Base-by-base conservation (phyloP, 192 early-diverging fungal genomes). In the Coemansia erecta region DNA sequence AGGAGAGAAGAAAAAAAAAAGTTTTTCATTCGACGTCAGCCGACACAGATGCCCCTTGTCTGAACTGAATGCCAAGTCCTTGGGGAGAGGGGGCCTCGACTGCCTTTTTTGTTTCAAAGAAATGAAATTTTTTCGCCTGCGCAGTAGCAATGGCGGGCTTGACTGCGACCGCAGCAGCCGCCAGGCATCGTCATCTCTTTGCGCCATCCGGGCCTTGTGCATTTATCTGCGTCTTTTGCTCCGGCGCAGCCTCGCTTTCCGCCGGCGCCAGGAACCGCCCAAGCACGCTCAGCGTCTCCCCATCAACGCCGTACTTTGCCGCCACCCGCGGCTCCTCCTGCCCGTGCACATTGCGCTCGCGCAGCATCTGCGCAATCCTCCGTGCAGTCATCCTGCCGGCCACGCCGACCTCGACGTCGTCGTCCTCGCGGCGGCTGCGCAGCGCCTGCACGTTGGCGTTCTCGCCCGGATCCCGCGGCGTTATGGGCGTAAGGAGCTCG, bases 371-470 rank as follows among this genome's bases (percentile, higher is more conserved):
- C 15, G 45, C 14, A 17, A 66, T 39, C 31, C 62, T 33, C 43
- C 26, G 13, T 21, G 63, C 65, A 15, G 56, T 50, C 7, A 63
- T 8, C 10, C 67, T 58, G n/a, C 48, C 55, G 9, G 18, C 11
- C 15, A n/a, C 54, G 15, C 58, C 51, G 4, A 54, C 54, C 19
- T 62, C 51, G 4, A 54, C 15, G 6, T 63, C 64, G 28, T 51
- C 51, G 11, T 58, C 56, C 7, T 58, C 51, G 35, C 60, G 40
- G 13, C 73, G 33, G 61, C 63, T 58, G 4, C 63, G 50, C 56
- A 77, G 61, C 17, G 73, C 60, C 42, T 63, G 67, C 7, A 70
- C 67, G 48, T 77, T 77, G 41, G 49, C 51, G 63, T 77, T 77
- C n/a, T 63, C 63, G 3, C 42, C 51, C 8, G 73, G 60, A 21